Conservation (phyloP, 345 rosid genomes). For the Toxicodendron radicans region DNA sequence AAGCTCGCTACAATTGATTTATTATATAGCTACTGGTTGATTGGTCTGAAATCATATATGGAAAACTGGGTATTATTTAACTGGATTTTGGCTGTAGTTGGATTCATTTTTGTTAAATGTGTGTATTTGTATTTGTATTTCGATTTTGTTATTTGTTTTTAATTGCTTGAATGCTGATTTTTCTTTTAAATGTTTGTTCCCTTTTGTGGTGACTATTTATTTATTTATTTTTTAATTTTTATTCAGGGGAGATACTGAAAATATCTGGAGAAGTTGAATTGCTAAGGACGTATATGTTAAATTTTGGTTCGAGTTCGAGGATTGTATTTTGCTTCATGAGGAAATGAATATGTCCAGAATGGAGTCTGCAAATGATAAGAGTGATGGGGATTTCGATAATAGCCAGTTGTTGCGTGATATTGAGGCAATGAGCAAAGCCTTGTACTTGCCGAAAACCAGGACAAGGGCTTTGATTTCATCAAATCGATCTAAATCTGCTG, state of each 20-base stretch:
- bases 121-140: background rate
- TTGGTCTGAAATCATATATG: background rate
- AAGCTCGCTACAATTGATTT: background rate
- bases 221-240: background rate
- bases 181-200: background rate
- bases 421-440: conserved; percentile 73
- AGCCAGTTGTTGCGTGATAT: conserved; percentile 68
- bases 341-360: conserved; percentile 44
- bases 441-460: conserved; percentile 48
- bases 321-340: conserved; percentile 23
- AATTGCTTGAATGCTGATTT: conserved; percentile 11
- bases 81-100: background rate
- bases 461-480: conserved; percentile 40
- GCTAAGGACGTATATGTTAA: background rate
- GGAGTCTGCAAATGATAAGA: conserved; percentile 29
- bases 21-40: background rate
- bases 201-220: background rate
- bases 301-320: conserved; percentile 19
- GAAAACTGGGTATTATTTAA: background rate
- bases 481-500: conserved; percentile 46
- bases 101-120: background rate
- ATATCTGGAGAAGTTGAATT: conserved; percentile 13
- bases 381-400: conserved; percentile 37
- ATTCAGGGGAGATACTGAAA: conserved; percentile 10
- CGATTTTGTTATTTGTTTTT: conserved; percentile 13